Evolutionary conservation across 2,329 filamentous ascomycete species (phyloP).

Genomic region (Sporothrix pallida): DNA sequence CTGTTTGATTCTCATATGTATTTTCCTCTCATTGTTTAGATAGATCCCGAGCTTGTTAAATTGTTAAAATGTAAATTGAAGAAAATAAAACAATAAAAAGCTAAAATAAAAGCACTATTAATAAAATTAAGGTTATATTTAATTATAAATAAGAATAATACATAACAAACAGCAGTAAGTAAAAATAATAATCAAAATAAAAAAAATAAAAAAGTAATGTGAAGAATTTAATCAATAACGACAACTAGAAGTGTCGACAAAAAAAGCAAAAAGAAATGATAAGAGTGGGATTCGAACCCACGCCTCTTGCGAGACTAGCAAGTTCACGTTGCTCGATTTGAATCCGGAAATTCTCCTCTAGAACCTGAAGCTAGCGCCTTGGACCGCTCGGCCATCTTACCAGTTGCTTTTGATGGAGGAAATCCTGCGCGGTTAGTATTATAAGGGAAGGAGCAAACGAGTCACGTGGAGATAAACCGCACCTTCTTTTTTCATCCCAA

Average conservation of each 20-base stretch:
- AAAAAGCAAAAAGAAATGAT: constrained; percentile 29
- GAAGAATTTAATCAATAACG: neutral
- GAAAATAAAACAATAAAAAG: too few species aligned
- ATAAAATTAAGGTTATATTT: too few species aligned
- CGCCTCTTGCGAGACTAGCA: constrained; percentile 35
- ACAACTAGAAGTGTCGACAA: too few species aligned
- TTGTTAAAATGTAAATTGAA: too few species aligned
- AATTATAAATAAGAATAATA: too few species aligned
- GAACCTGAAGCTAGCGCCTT: constrained; percentile 33
- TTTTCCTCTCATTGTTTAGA: too few species aligned
- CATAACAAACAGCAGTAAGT: too few species aligned
- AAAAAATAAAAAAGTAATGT: neutral
- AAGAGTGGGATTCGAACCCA: constrained; percentile 36
- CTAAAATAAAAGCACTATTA: too few species aligned
- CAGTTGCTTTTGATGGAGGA: neutral
- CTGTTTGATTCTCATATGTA: too few species aligned
- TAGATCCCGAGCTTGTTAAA: too few species aligned
- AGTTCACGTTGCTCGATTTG: constrained; percentile 22
- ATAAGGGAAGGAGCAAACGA: neutral
- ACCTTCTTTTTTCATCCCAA: neutral
- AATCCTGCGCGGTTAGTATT: neutral
- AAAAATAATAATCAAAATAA: neutral
- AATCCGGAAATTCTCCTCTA: constrained; percentile 18
- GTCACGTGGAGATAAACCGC: constrained; percentile 25
- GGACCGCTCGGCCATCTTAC: constrained; percentile 35